Base-by-base conservation (phyloP, 108 stramenopile species). In the Nitzschia putrida region DNA sequence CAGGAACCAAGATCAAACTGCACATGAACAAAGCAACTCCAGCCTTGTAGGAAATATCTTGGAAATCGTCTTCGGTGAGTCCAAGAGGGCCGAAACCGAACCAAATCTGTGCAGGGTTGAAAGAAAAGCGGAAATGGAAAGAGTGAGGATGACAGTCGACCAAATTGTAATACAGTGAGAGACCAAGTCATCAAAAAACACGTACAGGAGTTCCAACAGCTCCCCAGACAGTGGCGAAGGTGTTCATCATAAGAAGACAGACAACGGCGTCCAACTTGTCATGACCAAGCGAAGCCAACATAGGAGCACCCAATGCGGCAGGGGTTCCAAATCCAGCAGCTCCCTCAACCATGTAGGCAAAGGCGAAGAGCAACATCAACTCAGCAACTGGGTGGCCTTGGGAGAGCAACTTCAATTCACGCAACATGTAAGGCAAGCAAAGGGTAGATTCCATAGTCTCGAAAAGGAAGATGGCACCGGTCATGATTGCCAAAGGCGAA, bases 401-500 rank as follows among this genome's bases (percentile, higher is more conserved):
- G 2, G 85, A 83, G 60, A 86, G 66, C 0, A 64, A 68, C 56
- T 86, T 83, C 82, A 86, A 83, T 50, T 86, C 85, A 38, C 85
- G 41, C 82, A 86, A 83, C 85, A 86, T 86, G 69, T 79, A 86
- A n/a, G 85, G 85, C 82, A 86, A 50, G 64, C 85, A 86, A 21
- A 66, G 63, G 20, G 85, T 86, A 7, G 74, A 70, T 50, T 86
- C 85, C 85, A 86, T 86, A 13, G 82, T 83, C 44, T 86, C 85
- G 63, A 86, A 86, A 7, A 86, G 73, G 20, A 44, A 34, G 39
- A 87, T 84, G 0, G 83, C 83, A n/a, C 86, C 83, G 21, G 79
- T 75, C 74, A 87, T 82, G 73, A 84, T 84, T 42, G 68, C 45
- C 2, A 84, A 64, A 0, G 86, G 80, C n/a, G 80, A 58, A 11